Evolutionary conservation across 2,329 filamentous ascomycete species (phyloP).

Genomic region (Xylaria sp.): DNA sequence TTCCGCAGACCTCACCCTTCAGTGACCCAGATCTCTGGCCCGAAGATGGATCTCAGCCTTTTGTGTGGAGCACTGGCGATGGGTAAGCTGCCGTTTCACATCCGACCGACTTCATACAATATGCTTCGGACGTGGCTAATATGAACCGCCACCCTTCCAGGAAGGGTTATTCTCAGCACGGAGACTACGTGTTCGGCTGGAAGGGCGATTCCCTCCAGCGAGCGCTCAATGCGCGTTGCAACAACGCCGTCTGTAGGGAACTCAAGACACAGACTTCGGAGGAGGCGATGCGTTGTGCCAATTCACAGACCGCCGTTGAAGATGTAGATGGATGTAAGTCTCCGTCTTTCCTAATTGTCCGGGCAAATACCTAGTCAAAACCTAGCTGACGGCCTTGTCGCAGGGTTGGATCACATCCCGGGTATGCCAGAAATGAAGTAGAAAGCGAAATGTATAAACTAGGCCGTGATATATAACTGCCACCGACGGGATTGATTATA

Average conservation of each 20-base stretch:
- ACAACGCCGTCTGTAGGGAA: constrained; percentile 47
- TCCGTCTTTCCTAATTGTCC: background rate
- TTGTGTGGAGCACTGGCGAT: constrained; percentile 47
- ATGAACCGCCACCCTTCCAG: constrained; percentile 25
- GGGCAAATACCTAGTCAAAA: background rate
- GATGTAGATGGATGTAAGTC: constrained; percentile 48
- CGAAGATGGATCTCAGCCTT: constrained; percentile 48
- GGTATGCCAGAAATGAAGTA: constrained; percentile 32
- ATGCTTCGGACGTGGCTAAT: background rate
- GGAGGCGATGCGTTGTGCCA: constrained; percentile 46
- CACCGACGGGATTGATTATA: background rate
- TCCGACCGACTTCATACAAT: background rate
- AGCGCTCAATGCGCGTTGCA: constrained; percentile 54
- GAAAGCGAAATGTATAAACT: background rate
- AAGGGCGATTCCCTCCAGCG: constrained; percentile 54
- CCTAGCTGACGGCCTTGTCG: background rate
- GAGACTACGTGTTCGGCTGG: constrained; percentile 57
- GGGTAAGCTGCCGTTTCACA: constrained; percentile 27
- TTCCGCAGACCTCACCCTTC: constrained; percentile 42
- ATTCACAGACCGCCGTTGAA: constrained; percentile 43
- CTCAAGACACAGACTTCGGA: constrained; percentile 46
- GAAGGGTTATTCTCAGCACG: constrained; percentile 47
- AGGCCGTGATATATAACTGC: too few relatives aligned
- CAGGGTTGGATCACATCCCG: constrained; percentile 32
- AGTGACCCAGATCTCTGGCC: constrained; percentile 48